Conservation (phyloP, 1,284 basidiomycete genomes). For the Porodaedalea pini region DNA sequence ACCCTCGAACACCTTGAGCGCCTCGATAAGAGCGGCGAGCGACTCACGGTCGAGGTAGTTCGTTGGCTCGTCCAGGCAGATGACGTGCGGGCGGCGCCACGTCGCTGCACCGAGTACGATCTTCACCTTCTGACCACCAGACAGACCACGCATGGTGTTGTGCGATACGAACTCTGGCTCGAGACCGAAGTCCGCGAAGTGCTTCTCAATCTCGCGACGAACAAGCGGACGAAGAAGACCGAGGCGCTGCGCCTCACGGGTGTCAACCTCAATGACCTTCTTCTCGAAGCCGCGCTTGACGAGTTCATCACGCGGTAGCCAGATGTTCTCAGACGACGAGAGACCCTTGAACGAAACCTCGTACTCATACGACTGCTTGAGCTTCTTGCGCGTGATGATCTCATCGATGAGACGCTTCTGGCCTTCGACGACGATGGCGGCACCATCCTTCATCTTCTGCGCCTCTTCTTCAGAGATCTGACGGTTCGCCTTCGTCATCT, state of each 20-base stretch:
- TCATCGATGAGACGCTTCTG: constrained; percentile 95
- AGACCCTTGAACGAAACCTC: constrained; percentile 93
- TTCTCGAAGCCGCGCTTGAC: constrained; percentile 98
- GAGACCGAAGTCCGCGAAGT: constrained; percentile 95
- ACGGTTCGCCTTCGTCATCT: constrained; percentile 89
- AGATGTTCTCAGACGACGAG: constrained; percentile 93
- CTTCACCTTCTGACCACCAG: constrained; percentile 99
- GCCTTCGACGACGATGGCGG: constrained; percentile 82
- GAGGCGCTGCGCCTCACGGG: constrained; percentile 93
- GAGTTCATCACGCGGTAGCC: constrained; percentile 94
- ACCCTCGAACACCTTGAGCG: constrained; percentile 94
- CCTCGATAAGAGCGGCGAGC: constrained; percentile 92
- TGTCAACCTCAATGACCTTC: constrained; percentile 97
- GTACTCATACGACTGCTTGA: constrained; percentile 99
- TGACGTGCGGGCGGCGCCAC: constrained; percentile 96
- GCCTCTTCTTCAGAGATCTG: constrained; percentile 85
- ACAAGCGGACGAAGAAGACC: constrained; percentile 95
- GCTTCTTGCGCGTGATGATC: constrained; percentile 89
- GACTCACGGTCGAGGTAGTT: constrained; percentile 99
- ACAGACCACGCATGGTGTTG: constrained; percentile 96
- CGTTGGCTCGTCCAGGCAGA: constrained; percentile 97
- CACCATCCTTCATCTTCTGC: constrained; percentile 97
- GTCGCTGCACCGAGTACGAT: constrained; percentile 98
- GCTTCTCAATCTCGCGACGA: constrained; percentile 96
- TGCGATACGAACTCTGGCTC: constrained; percentile 96